Conservation (phyloP, 306 rosid species). For the Chamaecrista fasciculata region DNA sequence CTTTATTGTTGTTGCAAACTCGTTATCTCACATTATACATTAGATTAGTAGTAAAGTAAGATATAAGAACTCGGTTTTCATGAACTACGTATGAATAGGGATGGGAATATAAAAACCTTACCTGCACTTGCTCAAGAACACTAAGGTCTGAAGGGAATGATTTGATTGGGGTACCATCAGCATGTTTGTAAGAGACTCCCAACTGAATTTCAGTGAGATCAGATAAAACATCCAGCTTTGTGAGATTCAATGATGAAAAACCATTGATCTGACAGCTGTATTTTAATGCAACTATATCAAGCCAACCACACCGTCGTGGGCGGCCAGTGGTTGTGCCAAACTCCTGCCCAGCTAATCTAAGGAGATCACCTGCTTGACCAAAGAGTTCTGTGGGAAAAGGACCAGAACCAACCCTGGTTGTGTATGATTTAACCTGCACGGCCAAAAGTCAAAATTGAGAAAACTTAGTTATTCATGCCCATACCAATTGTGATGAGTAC, state of each 20-base stretch:
- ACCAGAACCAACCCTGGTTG: slow-evolving; percentile 96
- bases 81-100: neutral
- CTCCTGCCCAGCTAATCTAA: slow-evolving; percentile 91
- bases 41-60: neutral
- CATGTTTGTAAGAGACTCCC: slow-evolving; percentile 64
- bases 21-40: slow-evolving; percentile 1
- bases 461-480: neutral
- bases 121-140: slow-evolving; percentile 87
- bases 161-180: slow-evolving; percentile 65
- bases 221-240: slow-evolving; percentile 88
- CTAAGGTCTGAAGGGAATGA: slow-evolving; percentile 84
- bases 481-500: neutral
- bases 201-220: slow-evolving; percentile 71
- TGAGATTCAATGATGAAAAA: slow-evolving; percentile 80
- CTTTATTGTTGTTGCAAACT: slow-evolving; percentile 5
- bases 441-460: slow-evolving; percentile 33
- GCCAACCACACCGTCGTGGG: slow-evolving; percentile 99
- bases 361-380: slow-evolving; percentile 81
- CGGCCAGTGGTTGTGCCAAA: slow-evolving; percentile 98
- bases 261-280: slow-evolving; percentile 89
- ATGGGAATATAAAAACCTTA: slow-evolving; percentile 25
- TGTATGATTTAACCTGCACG: slow-evolving; percentile 92
- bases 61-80: slow-evolving; percentile 17
- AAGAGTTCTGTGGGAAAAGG: slow-evolving; percentile 93
- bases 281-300: slow-evolving; percentile 74